Base-by-base conservation (phyloP, 768 basidiomycete genomes). In the Gymnopilus dilepis region DNA sequence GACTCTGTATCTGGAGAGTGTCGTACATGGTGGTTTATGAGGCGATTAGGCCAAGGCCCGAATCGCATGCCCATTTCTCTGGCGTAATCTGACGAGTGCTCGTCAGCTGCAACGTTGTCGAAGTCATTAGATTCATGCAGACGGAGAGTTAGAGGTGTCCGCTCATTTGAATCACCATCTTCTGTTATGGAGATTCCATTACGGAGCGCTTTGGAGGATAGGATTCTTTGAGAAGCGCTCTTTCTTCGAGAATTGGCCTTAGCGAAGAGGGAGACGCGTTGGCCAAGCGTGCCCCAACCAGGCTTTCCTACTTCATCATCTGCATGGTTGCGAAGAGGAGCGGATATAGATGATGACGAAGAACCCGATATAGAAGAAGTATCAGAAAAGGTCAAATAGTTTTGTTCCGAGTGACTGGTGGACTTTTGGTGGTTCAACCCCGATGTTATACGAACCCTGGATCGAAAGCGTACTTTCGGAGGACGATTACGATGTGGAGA, bases 331-430 rank as follows among this genome's bases (percentile, higher is more conserved):
- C 86, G 89, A 22, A 94, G 79, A 17, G 92, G 93, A 1, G 84
- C 92, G 38, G 92, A 94, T 63, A 94, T 89, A 40, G 91, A 92
- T 2, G 92, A 93, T 4, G 91, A 92, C 3, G 83, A 84, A 1
- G 91, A 92, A 42, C 82, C 80, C 6, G 87, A 86, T 21, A 78
- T 66, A 33, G 87, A 84, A 4, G 78, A 79, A 15, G 72, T 65
- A 4, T 74, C 68, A 6, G 76, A 72, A 51, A 74, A 65, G 22
- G 63, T 65, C 30, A 61, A 48, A 45, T 65, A 66, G 26, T 67
- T 67, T 30, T 63, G 57, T 22, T 67, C 67, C 43, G 61, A 43
- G 30, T 37, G 33, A 17, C 72, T 55, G 28, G 65, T 69, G 57
- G 74, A 76, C 21, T 79, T 79, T 65, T 80, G 80, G 28, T 79